Evolutionary conservation across 306 rosid species (phyloP).

Genomic region (Corylus americana): DNA sequence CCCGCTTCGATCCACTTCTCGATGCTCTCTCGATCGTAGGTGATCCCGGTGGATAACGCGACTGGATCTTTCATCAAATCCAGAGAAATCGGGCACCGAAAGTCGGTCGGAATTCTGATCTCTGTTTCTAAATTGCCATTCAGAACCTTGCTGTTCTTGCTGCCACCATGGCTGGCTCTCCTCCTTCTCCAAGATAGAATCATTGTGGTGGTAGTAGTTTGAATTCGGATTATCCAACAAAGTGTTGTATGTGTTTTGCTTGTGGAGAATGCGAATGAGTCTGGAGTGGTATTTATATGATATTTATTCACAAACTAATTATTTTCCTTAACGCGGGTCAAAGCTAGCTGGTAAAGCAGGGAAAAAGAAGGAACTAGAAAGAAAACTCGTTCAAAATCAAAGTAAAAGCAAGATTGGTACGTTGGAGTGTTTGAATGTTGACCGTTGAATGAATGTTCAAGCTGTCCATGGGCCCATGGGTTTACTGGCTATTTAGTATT

Average conservation of each 20-base stretch:
- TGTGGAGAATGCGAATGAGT: background rate
- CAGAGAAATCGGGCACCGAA: slow-evolving; percentile 72
- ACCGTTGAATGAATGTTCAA: slow-evolving; percentile 48
- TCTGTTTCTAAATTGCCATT: slow-evolving; percentile 46
- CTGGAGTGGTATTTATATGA: background rate
- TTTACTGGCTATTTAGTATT: background rate
- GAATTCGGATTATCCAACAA: background rate
- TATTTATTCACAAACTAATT: background rate
- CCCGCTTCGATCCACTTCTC: slow-evolving; percentile 81
- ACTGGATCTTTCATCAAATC: slow-evolving; percentile 91
- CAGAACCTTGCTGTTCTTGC: slow-evolving; percentile 29
- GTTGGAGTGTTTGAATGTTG: slow-evolving; percentile 51
- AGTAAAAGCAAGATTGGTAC: slow-evolving; percentile 3
- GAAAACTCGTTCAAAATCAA: background rate
- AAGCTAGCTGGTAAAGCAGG: slow-evolving; percentile 14
- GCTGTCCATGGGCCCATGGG: background rate
- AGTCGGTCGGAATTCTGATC: slow-evolving; percentile 56
- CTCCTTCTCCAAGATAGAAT: slow-evolving; percentile 63
- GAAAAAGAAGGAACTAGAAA: background rate
- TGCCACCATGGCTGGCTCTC: slow-evolving; percentile 42
- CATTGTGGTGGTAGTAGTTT: slow-evolving; percentile 35
- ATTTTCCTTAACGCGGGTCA: slow-evolving; percentile 40
- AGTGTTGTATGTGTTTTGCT: background rate
- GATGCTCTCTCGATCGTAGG: slow-evolving; percentile 80
- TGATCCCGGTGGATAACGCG: slow-evolving; percentile 68